These are phyloP conservation scores for Phalaenopsis equestris DNA, from an alignment of 106 monocot species.

Conservation along the genomic window DNA sequence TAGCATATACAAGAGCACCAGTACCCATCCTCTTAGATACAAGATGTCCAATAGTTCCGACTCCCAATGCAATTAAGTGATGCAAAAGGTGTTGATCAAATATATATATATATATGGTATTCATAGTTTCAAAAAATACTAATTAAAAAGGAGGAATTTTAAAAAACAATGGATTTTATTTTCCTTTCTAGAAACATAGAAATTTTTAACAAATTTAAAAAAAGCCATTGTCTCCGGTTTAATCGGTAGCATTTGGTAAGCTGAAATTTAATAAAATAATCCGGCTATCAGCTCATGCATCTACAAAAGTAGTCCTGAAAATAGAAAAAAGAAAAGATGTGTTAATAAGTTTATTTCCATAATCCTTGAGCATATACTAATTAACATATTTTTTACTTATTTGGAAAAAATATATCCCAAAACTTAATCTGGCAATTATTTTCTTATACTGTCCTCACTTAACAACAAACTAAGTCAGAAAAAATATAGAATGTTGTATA, in stretches of 20 bases:
- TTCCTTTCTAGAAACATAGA: too few species aligned
- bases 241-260: too few species aligned
- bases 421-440: not conserved
- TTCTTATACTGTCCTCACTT: not conserved
- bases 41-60: too few species aligned
- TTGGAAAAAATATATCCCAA: not conserved
- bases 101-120: too few species aligned
- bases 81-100: too few species aligned
- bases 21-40: not conserved
- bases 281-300: slow-evolving; percentile 24
- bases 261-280: slow-evolving; percentile 3
- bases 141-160: too few species aligned
- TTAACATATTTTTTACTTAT: not conserved
- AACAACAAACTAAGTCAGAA: not conserved
- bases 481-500: not conserved
- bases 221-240: too few species aligned
- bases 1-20: not conserved
- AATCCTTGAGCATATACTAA: not conserved
- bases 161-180: too few species aligned
- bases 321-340: not conserved
- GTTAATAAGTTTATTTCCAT: not conserved
- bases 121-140: too few species aligned
- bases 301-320: slow-evolving; percentile 43
- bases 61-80: too few species aligned
- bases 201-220: too few species aligned